Evolutionary conservation across 2,329 filamentous ascomycete genomes (phyloP), one percentile per base, ranked within the genome.

Genomic region (Penicillium glabrum): DNA sequence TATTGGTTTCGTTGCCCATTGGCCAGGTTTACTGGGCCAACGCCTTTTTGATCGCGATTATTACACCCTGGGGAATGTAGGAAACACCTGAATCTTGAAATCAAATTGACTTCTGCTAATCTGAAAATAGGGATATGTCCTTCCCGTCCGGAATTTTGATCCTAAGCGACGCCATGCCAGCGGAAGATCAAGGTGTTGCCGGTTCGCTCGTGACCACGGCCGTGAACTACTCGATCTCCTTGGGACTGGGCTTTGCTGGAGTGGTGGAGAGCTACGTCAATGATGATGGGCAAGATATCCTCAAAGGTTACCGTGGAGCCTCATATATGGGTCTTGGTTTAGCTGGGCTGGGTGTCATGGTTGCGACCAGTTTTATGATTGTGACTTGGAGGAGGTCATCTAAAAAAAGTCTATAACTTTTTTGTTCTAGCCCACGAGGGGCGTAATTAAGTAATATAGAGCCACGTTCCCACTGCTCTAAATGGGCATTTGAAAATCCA

Each of bases 201-300:
- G 80, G 79, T 0, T 84, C 80, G 27, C 70, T 89, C 3, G 83
- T 89, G 29, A 85, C 81, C 58, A 89, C 86, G 0, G 78, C 86
- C 13, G 83, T 89, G 57, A 89, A 90, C 69, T 90, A 90, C 67
- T 83, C 82, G 43, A 89, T 90, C 37, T 85, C 85, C 0, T 73
- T 89, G 1, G 87, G 85, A 0, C 77, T 91, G 0, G 88, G 87
- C 0, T 80, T 90, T 45, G 87, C 87, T 0, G 87, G 86, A 0
- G 89, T 85, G 0, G 82, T 89, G 2, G 86, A 89, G 65, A 69
- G 72, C 1, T 69, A 82, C 35, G 72, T 81, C 24, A 74, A 74
- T 43, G 49, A 72, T 23, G 69, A 72, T 16, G 78, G 76, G 1
- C 56, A 39, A 19, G 69, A 78, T 39, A 49, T 61, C 0, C 53